Evolutionary conservation across 768 basidiomycete species (phyloP).

Genomic region (Amanita phalloides): DNA sequence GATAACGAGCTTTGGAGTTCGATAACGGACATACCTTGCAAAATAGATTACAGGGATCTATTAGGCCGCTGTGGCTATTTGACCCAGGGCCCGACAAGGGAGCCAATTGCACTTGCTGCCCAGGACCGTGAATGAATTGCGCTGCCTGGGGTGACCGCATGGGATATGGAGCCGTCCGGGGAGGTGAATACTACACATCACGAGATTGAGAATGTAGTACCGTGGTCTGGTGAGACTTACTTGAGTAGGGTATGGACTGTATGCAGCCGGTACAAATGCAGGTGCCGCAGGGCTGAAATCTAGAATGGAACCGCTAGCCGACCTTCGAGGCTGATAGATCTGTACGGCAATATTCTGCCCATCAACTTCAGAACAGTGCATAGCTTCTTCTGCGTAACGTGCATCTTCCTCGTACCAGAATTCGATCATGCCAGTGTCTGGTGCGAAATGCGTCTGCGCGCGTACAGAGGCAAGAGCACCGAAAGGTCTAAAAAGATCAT

Average conservation of each 20-base stretch:
- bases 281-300: conserved; percentile 72
- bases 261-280: conserved; percentile 65
- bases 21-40: conserved; percentile 52
- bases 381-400: conserved; percentile 61
- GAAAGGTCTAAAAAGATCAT: conserved; percentile 76
- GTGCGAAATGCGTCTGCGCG: conserved; percentile 64
- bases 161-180: conserved; percentile 43
- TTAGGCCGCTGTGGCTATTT: conserved; percentile 74
- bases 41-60: conserved; percentile 86
- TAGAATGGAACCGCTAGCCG: conserved; percentile 32
- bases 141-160: conserved; percentile 31
- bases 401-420: conserved; percentile 88
- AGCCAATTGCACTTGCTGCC: conserved; percentile 82
- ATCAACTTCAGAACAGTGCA: conserved; percentile 78
- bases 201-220: background rate
- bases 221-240: conserved; percentile 18
- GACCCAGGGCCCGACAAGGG: conserved; percentile 69
- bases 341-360: conserved; percentile 82
- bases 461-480: conserved; percentile 76
- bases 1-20: background rate
- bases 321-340: conserved; percentile 58
- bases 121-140: conserved; percentile 75
- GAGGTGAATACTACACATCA: conserved; percentile 50
- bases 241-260: conserved; percentile 49
- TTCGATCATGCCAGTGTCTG: conserved; percentile 71